Evolutionary conservation across 352 stramenopile species (phyloP).

Genomic region (Blastocystis sp.): DNA sequence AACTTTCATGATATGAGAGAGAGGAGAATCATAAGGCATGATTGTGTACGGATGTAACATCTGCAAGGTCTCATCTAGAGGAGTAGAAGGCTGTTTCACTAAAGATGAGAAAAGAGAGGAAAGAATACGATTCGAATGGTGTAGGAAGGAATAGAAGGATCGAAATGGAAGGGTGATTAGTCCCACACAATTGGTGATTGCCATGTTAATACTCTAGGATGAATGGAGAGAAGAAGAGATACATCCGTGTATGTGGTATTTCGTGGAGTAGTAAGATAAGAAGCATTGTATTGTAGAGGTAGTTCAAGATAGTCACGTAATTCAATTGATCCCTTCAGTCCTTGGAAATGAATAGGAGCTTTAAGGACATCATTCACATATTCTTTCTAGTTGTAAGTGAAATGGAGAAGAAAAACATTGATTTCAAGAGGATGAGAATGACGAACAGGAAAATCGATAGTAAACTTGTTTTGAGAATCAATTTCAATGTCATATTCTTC

Average conservation of each 20-base stretch:
- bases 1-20: not conserved
- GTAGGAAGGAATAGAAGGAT: slow-evolving; percentile 16
- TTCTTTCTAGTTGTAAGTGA: not conserved
- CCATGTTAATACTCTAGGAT: slow-evolving; percentile 34
- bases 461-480: not conserved
- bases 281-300: not conserved
- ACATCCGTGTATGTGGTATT: not conserved
- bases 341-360: not conserved
- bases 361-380: not conserved
- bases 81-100: not conserved
- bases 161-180: not conserved
- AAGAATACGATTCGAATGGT: not conserved
- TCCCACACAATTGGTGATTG: not conserved
- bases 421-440: not conserved
- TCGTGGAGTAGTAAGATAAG: not conserved
- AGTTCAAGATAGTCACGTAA: not conserved
- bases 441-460: not conserved
- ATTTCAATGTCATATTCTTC: not conserved
- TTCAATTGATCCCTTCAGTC: not conserved
- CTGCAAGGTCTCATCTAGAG: not conserved
- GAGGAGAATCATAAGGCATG: slow-evolving; percentile 4
- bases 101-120: not conserved
- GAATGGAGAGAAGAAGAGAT: not conserved
- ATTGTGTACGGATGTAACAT: not conserved
- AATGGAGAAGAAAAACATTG: not conserved